These are phyloP conservation scores for Phytophthora multivora DNA, from an alignment of 352 stramenopile genomes.

Conservation along the genomic window DNA sequence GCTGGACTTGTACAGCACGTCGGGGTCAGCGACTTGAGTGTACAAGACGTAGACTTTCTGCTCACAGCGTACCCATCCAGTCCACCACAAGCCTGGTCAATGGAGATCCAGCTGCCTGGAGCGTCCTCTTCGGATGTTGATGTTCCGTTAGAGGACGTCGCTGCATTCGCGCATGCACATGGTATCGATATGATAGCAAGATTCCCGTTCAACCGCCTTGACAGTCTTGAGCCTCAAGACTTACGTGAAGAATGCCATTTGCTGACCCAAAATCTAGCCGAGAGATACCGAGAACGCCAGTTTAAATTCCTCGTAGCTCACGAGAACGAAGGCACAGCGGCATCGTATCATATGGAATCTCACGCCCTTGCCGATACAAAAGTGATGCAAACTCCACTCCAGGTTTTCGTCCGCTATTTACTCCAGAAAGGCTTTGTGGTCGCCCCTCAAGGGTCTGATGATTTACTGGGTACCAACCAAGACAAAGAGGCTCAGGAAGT, in stretches of 20 bases:
- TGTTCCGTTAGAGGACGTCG: conserved; percentile 20
- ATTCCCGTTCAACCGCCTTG: conserved; percentile 38
- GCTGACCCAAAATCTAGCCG: conserved; percentile 35
- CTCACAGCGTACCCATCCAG: conserved; percentile 33
- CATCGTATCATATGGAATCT: conserved; percentile 40
- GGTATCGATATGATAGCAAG: conserved; percentile 50
- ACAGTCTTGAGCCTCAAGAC: conserved; percentile 16
- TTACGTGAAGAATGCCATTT: conserved; percentile 34
- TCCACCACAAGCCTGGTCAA: conserved; percentile 28
- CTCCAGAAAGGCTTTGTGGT: conserved; percentile 58
- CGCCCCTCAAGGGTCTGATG: conserved; percentile 34
- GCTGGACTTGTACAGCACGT: conserved; percentile 43
- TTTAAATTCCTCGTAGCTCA: conserved; percentile 54
- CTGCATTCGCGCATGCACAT: conserved; percentile 46
- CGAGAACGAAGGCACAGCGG: conserved; percentile 41
- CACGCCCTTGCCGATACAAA: conserved; percentile 23
- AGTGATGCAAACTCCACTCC: conserved; percentile 42
- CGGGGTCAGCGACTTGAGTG: conserved; percentile 48
- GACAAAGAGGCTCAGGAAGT: conserved; percentile 23
- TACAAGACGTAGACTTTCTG: conserved; percentile 68
- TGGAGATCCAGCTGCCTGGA: conserved; percentile 18
- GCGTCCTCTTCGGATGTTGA: conserved; percentile 5
- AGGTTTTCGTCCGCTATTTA: conserved; percentile 53
- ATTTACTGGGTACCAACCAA: conserved; percentile 12
- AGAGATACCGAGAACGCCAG: conserved; percentile 29